Conservation (phyloP, 345 rosid species). For the Syzygium aromaticum region DNA sequence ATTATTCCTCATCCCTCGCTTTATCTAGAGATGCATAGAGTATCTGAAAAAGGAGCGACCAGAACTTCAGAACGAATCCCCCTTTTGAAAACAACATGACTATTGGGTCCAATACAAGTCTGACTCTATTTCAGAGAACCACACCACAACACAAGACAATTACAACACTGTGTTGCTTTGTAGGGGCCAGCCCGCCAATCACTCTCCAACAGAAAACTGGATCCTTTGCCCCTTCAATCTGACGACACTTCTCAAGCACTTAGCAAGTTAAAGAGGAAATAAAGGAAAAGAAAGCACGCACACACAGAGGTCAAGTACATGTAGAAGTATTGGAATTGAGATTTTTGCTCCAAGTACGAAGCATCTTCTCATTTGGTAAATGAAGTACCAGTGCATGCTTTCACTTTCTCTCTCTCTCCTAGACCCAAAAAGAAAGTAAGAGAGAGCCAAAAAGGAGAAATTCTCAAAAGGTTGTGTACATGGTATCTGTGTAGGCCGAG, state of each 20-base stretch:
- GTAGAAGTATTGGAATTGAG: neutral
- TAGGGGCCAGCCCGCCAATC: constrained; percentile 49
- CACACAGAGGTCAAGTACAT: neutral
- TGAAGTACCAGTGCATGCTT: neutral
- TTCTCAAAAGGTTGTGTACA: neutral
- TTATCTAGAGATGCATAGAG: neutral
- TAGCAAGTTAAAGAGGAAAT: neutral
- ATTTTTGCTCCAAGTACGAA: neutral
- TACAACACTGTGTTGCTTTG: constrained; percentile 11
- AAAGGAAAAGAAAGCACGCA: neutral
- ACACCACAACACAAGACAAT: neutral
- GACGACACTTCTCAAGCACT: neutral
- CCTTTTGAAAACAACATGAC: neutral
- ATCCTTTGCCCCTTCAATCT: neutral
- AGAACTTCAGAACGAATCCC: neutral
- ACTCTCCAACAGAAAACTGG: constrained; percentile 2
- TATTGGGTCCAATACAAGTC: neutral
- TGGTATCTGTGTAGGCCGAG: neutral
- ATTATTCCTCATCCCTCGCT: neutral
- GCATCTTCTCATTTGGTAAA: neutral
- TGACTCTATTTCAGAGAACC: neutral
- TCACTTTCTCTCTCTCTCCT: neutral
- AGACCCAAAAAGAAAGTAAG: neutral
- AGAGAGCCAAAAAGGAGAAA: neutral
- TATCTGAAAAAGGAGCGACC: neutral